Percentiles rank a stretch among this genome's conserved stretches.
Conservation (phyloP, 768 basidiomycete species). For the Brasilioporus rufonigricans region DNA sequence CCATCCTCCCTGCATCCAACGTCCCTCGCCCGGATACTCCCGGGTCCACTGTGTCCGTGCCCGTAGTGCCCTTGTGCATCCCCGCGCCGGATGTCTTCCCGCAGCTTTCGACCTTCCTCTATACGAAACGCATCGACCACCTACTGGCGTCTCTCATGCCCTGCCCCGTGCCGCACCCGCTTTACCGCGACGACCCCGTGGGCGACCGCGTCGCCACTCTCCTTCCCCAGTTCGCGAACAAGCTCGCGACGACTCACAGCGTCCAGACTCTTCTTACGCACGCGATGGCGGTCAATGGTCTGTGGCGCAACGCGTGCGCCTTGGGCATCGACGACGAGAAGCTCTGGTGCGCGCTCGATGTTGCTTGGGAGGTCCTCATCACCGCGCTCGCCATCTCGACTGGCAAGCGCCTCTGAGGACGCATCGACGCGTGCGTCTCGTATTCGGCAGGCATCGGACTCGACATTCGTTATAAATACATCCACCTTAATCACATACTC, state of each 20-base stretch:
- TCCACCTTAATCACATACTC: constrained; percentile 6
- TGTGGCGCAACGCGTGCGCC: constrained; percentile 51
- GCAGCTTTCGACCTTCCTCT: constrained; percentile 63
- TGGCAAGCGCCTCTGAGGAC: constrained; percentile 7
- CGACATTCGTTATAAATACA: neutral
- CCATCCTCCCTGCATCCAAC: constrained; percentile 16
- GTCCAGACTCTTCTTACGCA: constrained; percentile 35
- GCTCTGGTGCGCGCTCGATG: constrained; percentile 47
- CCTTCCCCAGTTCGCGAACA: constrained; percentile 16
- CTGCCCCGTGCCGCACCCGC: constrained; percentile 23
- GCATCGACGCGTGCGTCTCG: neutral
- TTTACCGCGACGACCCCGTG: constrained; percentile 25
- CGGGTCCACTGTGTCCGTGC: constrained; percentile 38
- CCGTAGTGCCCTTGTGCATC: constrained; percentile 66
- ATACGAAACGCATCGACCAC: constrained; percentile 57
- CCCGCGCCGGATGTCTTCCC: constrained; percentile 71
- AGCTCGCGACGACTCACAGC: constrained; percentile 12
- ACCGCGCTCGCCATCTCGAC: constrained; percentile 36
- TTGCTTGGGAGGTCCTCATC: constrained; percentile 50
- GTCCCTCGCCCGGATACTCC: constrained; percentile 8
- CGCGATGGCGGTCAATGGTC: constrained; percentile 38
- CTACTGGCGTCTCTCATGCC: constrained; percentile 67
- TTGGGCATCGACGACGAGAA: constrained; percentile 48
- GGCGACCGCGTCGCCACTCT: constrained; percentile 10
- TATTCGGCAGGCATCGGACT: neutral